Base-by-base conservation (phyloP, 148 eudicot species). In the Tetragonia tetragonoides region DNA sequence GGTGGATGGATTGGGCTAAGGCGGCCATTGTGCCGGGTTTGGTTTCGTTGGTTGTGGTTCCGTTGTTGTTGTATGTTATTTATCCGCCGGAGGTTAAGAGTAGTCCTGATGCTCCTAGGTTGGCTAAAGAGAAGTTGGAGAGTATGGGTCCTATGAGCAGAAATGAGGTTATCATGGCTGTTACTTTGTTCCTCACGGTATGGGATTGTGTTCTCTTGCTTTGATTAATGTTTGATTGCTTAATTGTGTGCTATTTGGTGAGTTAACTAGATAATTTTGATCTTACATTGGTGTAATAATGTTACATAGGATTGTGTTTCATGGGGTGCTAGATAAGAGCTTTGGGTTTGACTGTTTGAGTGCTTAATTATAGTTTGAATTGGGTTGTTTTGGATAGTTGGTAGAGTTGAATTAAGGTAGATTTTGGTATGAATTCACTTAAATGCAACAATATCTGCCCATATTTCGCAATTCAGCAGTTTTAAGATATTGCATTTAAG, bases 1-100 rank as follows among this genome's bases (percentile, higher is more conserved):
- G 97, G 72, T 95, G 99, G 99, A 91, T 89, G 87, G 99, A 95
- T 87, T 95, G 99, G 99, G 99, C 99, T 3, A 91, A 88, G 84
- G 99, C 96, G 0, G 97, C 99, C 0, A 82, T 95, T n/a, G 99
- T 95, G 10, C 99, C 99, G 0, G 99, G 99, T 1, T 70, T 95
- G 84, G 91, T 90, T n/a, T 92, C 99, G 11, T 80, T 95, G 87
- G 66, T 92, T 77, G 91, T 95, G 68, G 96, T 95, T 23, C 99
- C 99, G 6, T 61, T 88, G 76, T 20, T 95, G 71, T 76, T 95
- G 92, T 95, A 93, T 81, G 8, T 93, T 54, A 54, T 93, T 42
- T 95, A 95, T 81, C 99, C 99, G 5, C 99, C 97, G 0, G 69
- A 86, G 53, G 88, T 95, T 49, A 95, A 95, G 90, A 91, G 87